Evolutionary conservation across 495 filamentous ascomycete species (phyloP).

Genomic region (Neurospora sp.): DNA sequence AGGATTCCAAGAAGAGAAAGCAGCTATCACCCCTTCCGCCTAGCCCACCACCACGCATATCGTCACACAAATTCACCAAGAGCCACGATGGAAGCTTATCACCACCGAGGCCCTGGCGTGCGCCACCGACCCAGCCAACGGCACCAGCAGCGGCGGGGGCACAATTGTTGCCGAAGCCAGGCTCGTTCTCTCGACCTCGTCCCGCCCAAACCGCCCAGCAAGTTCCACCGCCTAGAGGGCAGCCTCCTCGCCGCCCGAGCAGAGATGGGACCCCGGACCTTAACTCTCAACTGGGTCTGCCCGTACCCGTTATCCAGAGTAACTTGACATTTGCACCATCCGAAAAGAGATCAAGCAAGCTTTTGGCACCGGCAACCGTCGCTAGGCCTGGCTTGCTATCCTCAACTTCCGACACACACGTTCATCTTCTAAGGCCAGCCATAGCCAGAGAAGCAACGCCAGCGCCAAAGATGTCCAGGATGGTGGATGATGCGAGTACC

Average conservation of each 20-base stretch:
- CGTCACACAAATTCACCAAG: constrained; percentile 46
- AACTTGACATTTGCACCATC: constrained; percentile 50
- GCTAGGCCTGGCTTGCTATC: constrained; percentile 21
- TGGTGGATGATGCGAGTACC: constrained; percentile 6
- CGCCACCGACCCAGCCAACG: constrained; percentile 19
- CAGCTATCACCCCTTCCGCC: constrained; percentile 40
- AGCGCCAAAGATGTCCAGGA: constrained; percentile 22
- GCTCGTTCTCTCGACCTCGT: constrained; percentile 21
- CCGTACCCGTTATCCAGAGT: constrained; percentile 66
- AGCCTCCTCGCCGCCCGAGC: constrained; percentile 58
- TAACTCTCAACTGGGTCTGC: constrained; percentile 41
- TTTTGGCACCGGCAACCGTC: constrained; percentile 22
- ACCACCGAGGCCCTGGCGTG: constrained; percentile 18
- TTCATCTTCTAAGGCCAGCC: constrained; percentile 19
- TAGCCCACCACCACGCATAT: constrained; percentile 54
- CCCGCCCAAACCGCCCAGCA: constrained; percentile 12
- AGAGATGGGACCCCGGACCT: constrained; percentile 69
- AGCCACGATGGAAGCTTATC: constrained; percentile 25
- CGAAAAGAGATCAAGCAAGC: constrained; percentile 32
- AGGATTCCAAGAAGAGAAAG: constrained; percentile 34
- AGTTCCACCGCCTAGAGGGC: constrained; percentile 21
- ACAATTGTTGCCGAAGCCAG: constrained; percentile 8
- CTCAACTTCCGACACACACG: constrained; percentile 13
- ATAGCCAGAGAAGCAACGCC: constrained; percentile 28
- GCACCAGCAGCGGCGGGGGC: constrained; percentile 20